Evolutionary conservation across 2,329 filamentous ascomycete species (phyloP).

Genomic region (Penicillium sp.): DNA sequence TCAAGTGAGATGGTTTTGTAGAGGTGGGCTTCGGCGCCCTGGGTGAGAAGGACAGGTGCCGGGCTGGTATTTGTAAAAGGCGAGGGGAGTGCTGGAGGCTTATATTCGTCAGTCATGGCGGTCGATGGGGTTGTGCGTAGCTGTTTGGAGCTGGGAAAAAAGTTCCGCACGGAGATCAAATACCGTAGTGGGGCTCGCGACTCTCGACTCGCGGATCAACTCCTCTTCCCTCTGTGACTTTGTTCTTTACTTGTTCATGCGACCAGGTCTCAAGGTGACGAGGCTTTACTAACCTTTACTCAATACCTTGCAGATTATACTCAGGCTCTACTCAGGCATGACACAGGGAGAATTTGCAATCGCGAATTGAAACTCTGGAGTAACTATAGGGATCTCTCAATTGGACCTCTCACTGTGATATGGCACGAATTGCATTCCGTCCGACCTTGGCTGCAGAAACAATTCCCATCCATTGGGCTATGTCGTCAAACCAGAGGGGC

Average conservation of each 20-base stretch:
- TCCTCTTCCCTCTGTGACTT: neutral
- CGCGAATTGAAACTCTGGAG: neutral
- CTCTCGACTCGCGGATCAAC: neutral
- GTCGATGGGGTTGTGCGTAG: neutral
- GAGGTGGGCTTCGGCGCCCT: constrained; percentile 93
- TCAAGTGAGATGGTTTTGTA: constrained; percentile 81
- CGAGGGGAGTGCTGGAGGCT: constrained; percentile 53
- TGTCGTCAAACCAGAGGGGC: neutral
- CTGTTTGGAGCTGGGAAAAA: neutral
- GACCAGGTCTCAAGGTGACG: neutral
- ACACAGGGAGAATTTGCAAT: neutral
- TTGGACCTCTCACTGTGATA: neutral
- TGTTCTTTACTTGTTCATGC: neutral
- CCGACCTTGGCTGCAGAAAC: neutral
- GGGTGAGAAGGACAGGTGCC: constrained; percentile 70
- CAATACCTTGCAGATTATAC: neutral
- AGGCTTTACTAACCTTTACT: neutral
- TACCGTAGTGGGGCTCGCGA: neutral
- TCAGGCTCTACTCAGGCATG: neutral
- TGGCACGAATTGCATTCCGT: neutral
- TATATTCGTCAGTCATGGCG: constrained; percentile 24
- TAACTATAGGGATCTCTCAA: neutral
- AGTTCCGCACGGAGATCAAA: neutral
- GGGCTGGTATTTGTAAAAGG: constrained; percentile 64
- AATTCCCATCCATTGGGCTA: neutral